Evolutionary conservation across 208 protist species (phyloP).

Genomic region (Angomonas desouzai): DNA sequence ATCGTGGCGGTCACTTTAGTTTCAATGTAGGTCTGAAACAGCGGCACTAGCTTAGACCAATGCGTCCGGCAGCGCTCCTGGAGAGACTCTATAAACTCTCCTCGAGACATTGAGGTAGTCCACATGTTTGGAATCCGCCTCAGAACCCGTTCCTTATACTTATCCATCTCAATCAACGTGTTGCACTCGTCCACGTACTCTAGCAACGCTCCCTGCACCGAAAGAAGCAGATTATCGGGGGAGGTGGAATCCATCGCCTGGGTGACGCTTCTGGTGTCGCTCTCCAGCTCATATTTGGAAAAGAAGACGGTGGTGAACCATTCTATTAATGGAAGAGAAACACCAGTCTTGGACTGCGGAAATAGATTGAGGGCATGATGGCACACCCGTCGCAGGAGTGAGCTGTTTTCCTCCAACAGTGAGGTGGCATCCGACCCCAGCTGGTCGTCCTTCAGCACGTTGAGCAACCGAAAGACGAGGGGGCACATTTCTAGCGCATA

Average conservation of each 20-base stretch:
- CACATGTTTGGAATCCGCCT: slow-evolving; percentile 26
- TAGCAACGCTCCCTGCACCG: slow-evolving; percentile 23
- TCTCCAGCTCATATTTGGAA: slow-evolving; percentile 6
- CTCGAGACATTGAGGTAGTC: slow-evolving; percentile 8
- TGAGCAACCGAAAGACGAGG: slow-evolving; percentile 21
- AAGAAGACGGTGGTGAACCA: slow-evolving; percentile 24
- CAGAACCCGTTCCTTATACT: slow-evolving; percentile 24
- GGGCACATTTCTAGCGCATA: slow-evolving; percentile 29
- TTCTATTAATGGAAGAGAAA: slow-evolving; percentile 28
- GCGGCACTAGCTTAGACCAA: slow-evolving; percentile 28
- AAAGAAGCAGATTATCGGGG: slow-evolving; percentile 42
- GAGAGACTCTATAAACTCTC: slow-evolving; percentile 19
- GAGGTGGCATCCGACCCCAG: slow-evolving; percentile 1
- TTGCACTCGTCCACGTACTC: slow-evolving; percentile 40
- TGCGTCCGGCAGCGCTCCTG: slow-evolving; percentile 5
- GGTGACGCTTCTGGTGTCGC: not conserved
- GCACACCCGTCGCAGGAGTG: slow-evolving; percentile 19
- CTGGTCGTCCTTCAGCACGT: slow-evolving; percentile 20
- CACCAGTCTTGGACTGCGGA: slow-evolving; percentile 19
- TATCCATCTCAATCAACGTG: slow-evolving; percentile 23
- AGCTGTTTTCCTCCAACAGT: slow-evolving; percentile 14
- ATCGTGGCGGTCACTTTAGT: slow-evolving; percentile 41
- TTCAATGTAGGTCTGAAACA: slow-evolving; percentile 41
- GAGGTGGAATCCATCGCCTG: slow-evolving; percentile 38
- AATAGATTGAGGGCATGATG: slow-evolving; percentile 33